Conservation (phyloP, 225 moss, liverwort and hornwort species). For the Neckera pumila region DNA sequence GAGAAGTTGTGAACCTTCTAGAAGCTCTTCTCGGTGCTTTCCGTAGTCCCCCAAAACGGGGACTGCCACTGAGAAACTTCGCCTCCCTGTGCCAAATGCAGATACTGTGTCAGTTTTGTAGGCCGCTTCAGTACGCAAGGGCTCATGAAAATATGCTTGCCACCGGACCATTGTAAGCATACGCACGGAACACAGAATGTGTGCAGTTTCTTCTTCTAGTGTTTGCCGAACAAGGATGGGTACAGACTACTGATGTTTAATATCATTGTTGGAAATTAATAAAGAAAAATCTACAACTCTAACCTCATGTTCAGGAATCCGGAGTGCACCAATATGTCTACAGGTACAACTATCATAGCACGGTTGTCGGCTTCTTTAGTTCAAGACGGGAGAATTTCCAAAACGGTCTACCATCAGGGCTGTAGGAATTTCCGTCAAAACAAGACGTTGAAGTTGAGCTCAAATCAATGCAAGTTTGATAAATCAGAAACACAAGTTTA, state of each 20-base stretch:
- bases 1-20: conserved; percentile 24
- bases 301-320: not conserved
- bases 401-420: not conserved
- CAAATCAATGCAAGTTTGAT: not conserved
- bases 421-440: not conserved
- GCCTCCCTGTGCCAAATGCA: not conserved
- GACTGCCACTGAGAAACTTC: conserved; percentile 7
- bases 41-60: conserved; percentile 26
- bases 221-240: not conserved
- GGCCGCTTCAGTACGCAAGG: not conserved
- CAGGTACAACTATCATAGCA: not conserved
- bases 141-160: not conserved
- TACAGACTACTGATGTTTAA: not conserved
- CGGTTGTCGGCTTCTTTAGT: not conserved
- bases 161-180: not conserved
- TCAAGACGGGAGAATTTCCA: not conserved
- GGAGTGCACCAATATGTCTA: not conserved
- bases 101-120: not conserved
- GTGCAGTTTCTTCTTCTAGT: not conserved
- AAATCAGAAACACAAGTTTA: not conserved
- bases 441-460: not conserved
- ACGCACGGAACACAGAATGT: not conserved
- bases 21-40: conserved; percentile 5
- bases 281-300: not conserved
- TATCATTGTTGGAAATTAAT: not conserved